A percentile compares a stretch with the other conserved stretches of the same genome.
These are phyloP conservation scores for Infundibulicybe gibba DNA, from an alignment of 768 basidiomycete species.

Conservation along the genomic window DNA sequence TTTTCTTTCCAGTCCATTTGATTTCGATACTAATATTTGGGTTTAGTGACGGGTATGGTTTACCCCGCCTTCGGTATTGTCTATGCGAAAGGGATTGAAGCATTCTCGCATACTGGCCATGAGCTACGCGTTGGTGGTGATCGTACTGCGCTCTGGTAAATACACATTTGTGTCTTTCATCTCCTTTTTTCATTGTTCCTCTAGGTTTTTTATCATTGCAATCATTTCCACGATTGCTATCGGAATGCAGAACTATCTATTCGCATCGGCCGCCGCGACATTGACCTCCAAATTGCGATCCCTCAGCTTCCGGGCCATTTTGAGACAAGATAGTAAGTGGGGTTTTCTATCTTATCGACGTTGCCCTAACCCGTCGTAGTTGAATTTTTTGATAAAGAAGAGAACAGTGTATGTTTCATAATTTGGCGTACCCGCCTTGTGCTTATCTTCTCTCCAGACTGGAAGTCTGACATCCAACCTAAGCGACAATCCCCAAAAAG, in stretches of 20 bases:
- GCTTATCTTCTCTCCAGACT: slow-evolving; percentile 38
- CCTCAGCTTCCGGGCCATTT: slow-evolving; percentile 71
- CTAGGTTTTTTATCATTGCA: slow-evolving; percentile 77
- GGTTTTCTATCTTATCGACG: neutral
- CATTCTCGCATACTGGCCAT: slow-evolving; percentile 36
- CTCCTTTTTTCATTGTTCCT: slow-evolving; percentile 12
- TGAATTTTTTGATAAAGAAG: slow-evolving; percentile 86
- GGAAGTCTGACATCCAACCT: slow-evolving; percentile 78
- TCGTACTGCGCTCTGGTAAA: slow-evolving; percentile 65
- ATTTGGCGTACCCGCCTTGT: neutral
- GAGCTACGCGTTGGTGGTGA: slow-evolving; percentile 56
- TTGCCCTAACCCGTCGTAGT: slow-evolving; percentile 34
- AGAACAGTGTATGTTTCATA: slow-evolving; percentile 62
- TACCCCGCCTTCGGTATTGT: slow-evolving; percentile 74
- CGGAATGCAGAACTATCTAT: slow-evolving; percentile 67
- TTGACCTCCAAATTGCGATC: slow-evolving; percentile 71
- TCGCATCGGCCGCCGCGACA: slow-evolving; percentile 62
- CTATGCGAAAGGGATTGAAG: slow-evolving; percentile 58
- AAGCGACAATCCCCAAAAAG: slow-evolving; percentile 86
- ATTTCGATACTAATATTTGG: slow-evolving; percentile 1
- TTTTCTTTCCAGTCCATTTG: slow-evolving; percentile 9
- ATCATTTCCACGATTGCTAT: slow-evolving; percentile 62
- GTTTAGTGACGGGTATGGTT: slow-evolving; percentile 54
- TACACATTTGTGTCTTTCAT: slow-evolving; percentile 4
- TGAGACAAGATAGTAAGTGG: slow-evolving; percentile 85